Evolutionary conservation across 2,329 filamentous ascomycete species (phyloP), one percentile per base, ranked within the genome.

Genomic region (Juglanconis sp.): DNA sequence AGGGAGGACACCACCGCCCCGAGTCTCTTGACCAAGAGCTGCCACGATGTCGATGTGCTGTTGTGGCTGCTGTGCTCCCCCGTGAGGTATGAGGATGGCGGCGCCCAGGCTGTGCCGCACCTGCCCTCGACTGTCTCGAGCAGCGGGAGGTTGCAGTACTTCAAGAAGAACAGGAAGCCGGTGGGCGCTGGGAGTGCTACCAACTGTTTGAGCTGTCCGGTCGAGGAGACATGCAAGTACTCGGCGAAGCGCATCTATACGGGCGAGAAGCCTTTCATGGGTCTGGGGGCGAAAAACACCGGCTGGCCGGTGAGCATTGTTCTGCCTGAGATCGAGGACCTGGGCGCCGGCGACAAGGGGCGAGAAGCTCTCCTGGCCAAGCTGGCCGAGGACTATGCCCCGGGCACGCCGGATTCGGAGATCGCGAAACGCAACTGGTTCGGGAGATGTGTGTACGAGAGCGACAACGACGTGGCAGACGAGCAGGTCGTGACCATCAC

Each of bases 381-480:
- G 15, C 67, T 77, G 7, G 71, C 75, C 24, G 79, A 85, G 55
- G 82, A 86, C 68, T 87, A 87, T 61, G 76, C 80, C 13, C 69
- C 74, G 1, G 70, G 73, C 6, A 84, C 79, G 0, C 77, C 81
- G 4, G 72, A 76, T 56, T 69, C 74, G 1, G 75, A 79, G n/a
- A 71, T 82, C 1, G 77, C 79, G 3, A 75, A 76, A 5, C 77
- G 81, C 9, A 88, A 88, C 65, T 89, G 92, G 92, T 98, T 92
- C 70, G 95, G 95, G 0, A 86, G 94, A n/a, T 99, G 95, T 70
- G 95, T 98, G 1, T 98, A 88, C 76, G 95, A 97, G 71, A 81
- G 88, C 4, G 92, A 96, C 75, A 99, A 98, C 74, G 87, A 96
- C 69, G 95, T 98, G 47, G 91, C 88, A 68, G 95, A 99, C 72